Evolutionary conservation across 345 rosid genomes (phyloP).

Genomic region (Iberis pinnata): DNA sequence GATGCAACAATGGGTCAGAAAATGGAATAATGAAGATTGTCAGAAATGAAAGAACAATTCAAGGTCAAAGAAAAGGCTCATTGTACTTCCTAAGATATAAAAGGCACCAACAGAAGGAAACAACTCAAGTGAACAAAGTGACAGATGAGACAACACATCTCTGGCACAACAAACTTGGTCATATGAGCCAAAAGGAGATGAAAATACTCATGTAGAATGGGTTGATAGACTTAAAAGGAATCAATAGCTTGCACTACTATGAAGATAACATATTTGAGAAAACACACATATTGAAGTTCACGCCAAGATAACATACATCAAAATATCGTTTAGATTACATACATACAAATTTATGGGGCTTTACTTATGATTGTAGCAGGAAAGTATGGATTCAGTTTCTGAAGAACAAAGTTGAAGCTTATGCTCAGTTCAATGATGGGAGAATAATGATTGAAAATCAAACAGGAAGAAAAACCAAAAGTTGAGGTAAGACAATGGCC

Average conservation of each 20-base stretch:
- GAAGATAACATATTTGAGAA: background rate
- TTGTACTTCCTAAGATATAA: background rate
- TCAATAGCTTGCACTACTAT: no score
- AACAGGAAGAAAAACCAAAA: background rate
- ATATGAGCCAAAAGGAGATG: background rate
- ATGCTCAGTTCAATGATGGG: background rate
- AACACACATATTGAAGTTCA: background rate
- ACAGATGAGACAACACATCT: no score
- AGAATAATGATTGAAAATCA: background rate
- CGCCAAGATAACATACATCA: background rate
- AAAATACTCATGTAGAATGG: no score
- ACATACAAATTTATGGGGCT: background rate
- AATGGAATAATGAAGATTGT: no score
- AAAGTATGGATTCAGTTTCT: background rate
- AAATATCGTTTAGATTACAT: background rate
- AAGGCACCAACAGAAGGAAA: background rate
- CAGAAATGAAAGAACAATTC: no score
- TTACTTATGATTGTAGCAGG: background rate
- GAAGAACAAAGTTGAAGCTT: background rate
- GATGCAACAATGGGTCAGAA: no score
- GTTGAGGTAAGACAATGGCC: background rate
- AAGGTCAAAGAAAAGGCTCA: background rate
- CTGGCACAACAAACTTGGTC: background rate
- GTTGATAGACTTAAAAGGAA: no score
- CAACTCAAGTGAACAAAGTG: no score